A percentile compares a stretch with the other conserved stretches of the same genome.
Conservation (phyloP, 306 rosid genomes). For the Prosopis cineraria region DNA sequence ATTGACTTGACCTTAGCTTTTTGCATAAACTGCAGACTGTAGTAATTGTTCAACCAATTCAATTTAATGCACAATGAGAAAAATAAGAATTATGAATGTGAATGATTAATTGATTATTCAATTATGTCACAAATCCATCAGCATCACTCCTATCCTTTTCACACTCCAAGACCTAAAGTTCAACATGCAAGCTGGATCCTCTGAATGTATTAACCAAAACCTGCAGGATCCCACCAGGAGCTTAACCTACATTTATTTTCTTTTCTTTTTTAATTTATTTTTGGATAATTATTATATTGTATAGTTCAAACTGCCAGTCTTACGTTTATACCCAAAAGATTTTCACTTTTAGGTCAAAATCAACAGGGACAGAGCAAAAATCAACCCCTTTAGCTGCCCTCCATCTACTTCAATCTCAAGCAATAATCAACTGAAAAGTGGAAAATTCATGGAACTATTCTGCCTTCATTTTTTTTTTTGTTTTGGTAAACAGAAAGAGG, state of each 20-base stretch:
- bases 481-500: too few relatives aligned
- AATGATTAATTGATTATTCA: background rate
- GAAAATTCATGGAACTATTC: background rate
- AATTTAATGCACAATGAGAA: background rate
- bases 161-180: background rate
- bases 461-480: too few relatives aligned
- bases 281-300: background rate
- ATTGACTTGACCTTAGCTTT: background rate
- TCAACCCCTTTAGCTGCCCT: slow-evolving; percentile 12
- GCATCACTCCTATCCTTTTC: slow-evolving; percentile 16
- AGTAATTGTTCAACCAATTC: background rate
- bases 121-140: slow-evolving; percentile 28
- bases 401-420: slow-evolving; percentile 30
- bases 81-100: background rate
- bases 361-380: background rate
- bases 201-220: background rate
- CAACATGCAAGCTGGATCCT: slow-evolving; percentile 47
- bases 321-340: background rate
- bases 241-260: background rate
- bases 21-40: background rate
- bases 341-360: background rate
- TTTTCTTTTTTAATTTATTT: background rate
- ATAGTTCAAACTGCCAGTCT: background rate
- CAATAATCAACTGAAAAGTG: background rate
- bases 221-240: background rate